Conservation (phyloP, 1,139 yeast species). For the Pichia sp. region DNA sequence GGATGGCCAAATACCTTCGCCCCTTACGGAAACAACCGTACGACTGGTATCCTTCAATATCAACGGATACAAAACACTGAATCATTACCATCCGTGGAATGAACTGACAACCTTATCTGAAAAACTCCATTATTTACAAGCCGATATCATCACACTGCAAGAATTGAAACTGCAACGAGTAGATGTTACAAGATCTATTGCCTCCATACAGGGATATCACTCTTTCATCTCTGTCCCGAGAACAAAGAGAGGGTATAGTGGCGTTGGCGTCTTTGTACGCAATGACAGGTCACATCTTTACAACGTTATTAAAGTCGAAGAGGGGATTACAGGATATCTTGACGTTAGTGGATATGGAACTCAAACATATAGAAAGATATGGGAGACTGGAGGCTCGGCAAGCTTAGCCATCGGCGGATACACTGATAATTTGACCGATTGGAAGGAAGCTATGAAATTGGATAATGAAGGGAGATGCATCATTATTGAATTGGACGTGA, state of each 20-base stretch:
- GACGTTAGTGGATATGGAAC: conserved; percentile 10
- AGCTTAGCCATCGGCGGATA: conserved; percentile 63
- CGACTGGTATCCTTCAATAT: conserved; percentile 58
- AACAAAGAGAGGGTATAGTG: conserved; percentile 74
- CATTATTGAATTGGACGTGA: conserved; percentile 60
- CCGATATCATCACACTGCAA: conserved; percentile 76
- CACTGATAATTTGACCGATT: conserved; percentile 34
- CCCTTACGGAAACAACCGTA: conserved; percentile 10
- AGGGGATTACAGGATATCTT: conserved; percentile 78
- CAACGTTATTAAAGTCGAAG: conserved; percentile 64
- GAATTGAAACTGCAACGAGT: conserved; percentile 62
- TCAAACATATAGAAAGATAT: conserved; percentile 19
- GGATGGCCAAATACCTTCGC: conserved; percentile 12
- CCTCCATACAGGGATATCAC: conserved; percentile 48
- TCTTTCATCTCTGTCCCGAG: conserved; percentile 67
- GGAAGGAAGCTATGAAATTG: conserved; percentile 36
- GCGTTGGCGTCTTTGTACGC: conserved; percentile 81
- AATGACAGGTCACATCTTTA: conserved; percentile 29
- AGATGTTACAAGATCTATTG: conserved; percentile 37
- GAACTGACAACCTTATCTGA: conserved; percentile 39
- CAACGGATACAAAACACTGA: conserved; percentile 74
- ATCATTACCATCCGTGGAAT: conserved; percentile 82
- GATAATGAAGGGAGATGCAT: conserved; percentile 86
- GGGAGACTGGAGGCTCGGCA: conserved; percentile 9
- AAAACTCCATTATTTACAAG: conserved; percentile 51